Evolutionary conservation across 2,329 filamentous ascomycete genomes (phyloP), one percentile per base, ranked within the genome.

Genomic region (Trichoderma gracile): DNA sequence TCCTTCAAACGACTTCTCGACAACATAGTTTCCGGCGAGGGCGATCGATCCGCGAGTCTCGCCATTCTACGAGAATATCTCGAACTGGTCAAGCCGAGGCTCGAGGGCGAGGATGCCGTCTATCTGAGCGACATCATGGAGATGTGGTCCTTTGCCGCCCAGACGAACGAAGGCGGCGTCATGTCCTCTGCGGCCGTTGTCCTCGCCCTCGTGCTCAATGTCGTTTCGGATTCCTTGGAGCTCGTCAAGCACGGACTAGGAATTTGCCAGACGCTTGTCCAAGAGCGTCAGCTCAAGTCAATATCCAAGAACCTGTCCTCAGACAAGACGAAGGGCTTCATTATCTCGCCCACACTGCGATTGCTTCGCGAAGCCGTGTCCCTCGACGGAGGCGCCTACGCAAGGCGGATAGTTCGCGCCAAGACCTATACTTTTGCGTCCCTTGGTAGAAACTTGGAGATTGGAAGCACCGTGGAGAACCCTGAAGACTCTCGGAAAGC

Each of bases 311-410:
- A 92, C 66, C 78, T 98, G 19, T 89, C 91, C 3, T 87, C 91
- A 0, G 89, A 91, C 25, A 93, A 92, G 75, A 84, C 87, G 54
- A 97, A 96, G 73, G 92, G 93, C 45, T 92, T 91, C 75, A 81
- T 98, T 65, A 93, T 97, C 66, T 95, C 92, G 3, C 94, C 95
- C 0, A 93, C 91, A 25, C 79, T 99, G 65, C 88, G 94, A 64
- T 79, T 99, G 58, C 83, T 99, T 66, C 91, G 89, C 58, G 94
- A 99, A 77, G 84, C 93, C n/a, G 86, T 92, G 17, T 87, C 83
- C 62, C 90, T 97, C 68, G 93, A 98, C 76, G 93, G 93, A 17
- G 96, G 95, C 15, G 85, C 87, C 47, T 83, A 93, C 63, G 92
- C 93, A 30, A 88, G 86, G 69, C 83, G 88, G 52, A 82, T 97